phyloP scores from a whole-genome alignment of 345 rosid genomes.

The Rhizophora mangle region DNA sequence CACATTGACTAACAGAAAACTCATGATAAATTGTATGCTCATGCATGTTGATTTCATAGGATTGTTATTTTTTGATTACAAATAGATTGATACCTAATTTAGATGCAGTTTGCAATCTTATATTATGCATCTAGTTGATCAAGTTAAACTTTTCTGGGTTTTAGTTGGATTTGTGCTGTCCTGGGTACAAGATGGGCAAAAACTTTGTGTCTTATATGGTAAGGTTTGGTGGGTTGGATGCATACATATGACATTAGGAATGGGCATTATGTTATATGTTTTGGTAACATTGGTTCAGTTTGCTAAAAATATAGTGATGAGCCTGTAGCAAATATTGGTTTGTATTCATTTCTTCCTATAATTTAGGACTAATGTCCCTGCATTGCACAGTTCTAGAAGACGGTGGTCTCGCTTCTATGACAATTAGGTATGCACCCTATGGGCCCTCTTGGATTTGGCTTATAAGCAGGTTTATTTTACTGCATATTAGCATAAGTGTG shows the following conservation, averaged over 20 bases:
- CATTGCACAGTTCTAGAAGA: conserved; percentile 59
- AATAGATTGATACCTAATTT: not conserved
- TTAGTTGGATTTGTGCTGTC: not conserved
- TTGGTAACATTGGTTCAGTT: not conserved
- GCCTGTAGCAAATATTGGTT: not conserved
- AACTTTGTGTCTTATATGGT: not conserved
- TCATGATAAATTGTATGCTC: not conserved
- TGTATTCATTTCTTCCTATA: not conserved
- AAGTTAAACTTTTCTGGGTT: not conserved
- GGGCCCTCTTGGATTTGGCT: not conserved
- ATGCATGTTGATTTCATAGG: not conserved
- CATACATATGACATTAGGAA: not conserved
- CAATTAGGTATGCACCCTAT: conserved; percentile 42
- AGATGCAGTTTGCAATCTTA: no score
- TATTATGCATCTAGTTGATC: not conserved
- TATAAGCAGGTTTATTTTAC: conserved; percentile 5
- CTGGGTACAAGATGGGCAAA: not conserved
- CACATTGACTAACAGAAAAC: no score
- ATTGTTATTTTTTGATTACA: not conserved
- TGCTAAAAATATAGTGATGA: not conserved
- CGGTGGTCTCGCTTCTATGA: conserved; percentile 73
- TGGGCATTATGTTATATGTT: not conserved
- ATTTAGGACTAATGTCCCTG: conserved; percentile 15
- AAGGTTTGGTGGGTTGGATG: not conserved
- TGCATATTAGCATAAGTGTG: not conserved